Evolutionary conservation across 2,329 filamentous ascomycete species (phyloP), one percentile per base, ranked within the genome.

Genomic region (Ceratocystis papillata): DNA sequence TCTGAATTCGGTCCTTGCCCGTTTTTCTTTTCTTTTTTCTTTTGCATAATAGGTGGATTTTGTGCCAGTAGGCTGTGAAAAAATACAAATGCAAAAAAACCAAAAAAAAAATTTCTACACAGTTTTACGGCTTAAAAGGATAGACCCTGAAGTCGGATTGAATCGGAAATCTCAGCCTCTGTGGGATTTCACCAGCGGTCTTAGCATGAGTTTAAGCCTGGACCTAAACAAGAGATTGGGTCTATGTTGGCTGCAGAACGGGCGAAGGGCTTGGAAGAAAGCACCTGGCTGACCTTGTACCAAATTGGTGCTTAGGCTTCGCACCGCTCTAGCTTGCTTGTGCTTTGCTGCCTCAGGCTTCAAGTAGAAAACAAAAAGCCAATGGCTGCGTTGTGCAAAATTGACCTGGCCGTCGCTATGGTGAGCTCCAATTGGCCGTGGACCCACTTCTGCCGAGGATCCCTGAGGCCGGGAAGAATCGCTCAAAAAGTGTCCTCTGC

Each of bases 391-490:
- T 59, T 59, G 55, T 37, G 55, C 55, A 59, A 59, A 59, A 59
- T 59, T 59, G 55, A 1, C 33, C 55, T 59, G 55, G 55, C 55
- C 55, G 55, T 59, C 55, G 55, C 55, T 5, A 59, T 67, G 62
- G 53, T 67, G 60, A 53, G 17, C 44, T 63, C 53, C 61, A 63
- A 67, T 67, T 67, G 65, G 65, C 65, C 50, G 41, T 55, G 6
- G 65, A 45, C 65, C 65, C 65, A 67, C 65, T 67, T 63, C 41
- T 63, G 48, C 60, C 53, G 60, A 67, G 50, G 60, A 67, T 67
- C 65, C 61, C 61, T 67, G 65, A 67, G 50, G 46, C 60, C 65
- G 65, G 65, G 50, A 67, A 67, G 65, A 67, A 67, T 67, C 65
- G 65, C 65, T 64, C 41, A 67, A 63, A 65, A 67, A 53, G 60